Evolutionary conservation across 768 basidiomycete species (phyloP).

Genomic region (Strobilomyces confusus): DNA sequence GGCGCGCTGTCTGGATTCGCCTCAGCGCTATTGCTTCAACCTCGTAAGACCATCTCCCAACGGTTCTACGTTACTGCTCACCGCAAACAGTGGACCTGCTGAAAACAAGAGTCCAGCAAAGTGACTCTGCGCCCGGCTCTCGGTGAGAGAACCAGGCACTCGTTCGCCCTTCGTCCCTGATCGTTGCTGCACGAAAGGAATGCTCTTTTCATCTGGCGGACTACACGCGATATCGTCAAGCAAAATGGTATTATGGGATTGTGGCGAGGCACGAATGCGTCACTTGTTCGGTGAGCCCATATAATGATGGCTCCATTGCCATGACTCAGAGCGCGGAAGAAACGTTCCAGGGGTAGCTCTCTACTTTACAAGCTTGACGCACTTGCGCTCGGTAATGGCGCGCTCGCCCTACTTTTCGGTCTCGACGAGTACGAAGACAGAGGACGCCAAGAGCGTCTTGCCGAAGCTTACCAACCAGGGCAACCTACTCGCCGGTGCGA

Average conservation of each 20-base stretch:
- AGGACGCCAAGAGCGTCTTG: constrained; percentile 46
- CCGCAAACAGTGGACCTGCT: constrained; percentile 68
- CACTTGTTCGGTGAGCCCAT: constrained; percentile 57
- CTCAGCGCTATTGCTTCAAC: constrained; percentile 72
- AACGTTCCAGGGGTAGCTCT: constrained; percentile 92
- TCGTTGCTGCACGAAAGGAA: constrained; percentile 24
- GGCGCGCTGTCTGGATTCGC: constrained; percentile 78
- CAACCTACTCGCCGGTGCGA: constrained; percentile 83
- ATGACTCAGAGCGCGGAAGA: constrained; percentile 36
- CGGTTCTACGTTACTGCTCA: neutral
- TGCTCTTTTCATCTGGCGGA: constrained; percentile 43
- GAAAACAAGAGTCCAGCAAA: constrained; percentile 90
- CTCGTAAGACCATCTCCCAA: constrained; percentile 41
- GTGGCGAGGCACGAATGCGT: constrained; percentile 87
- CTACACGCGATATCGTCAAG: constrained; percentile 53
- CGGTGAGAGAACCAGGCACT: constrained; percentile 31
- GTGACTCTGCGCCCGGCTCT: constrained; percentile 44
- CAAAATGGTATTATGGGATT: constrained; percentile 66
- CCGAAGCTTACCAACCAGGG: constrained; percentile 72
- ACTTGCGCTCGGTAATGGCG: constrained; percentile 75
- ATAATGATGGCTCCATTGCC: neutral
- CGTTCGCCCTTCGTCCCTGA: neutral
- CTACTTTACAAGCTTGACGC: constrained; percentile 85
- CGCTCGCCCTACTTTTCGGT: constrained; percentile 64
- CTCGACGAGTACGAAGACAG: constrained; percentile 14